Evolutionary conservation across 2,329 filamentous ascomycete species (phyloP).

Genomic region (Claviceps cyperi): DNA sequence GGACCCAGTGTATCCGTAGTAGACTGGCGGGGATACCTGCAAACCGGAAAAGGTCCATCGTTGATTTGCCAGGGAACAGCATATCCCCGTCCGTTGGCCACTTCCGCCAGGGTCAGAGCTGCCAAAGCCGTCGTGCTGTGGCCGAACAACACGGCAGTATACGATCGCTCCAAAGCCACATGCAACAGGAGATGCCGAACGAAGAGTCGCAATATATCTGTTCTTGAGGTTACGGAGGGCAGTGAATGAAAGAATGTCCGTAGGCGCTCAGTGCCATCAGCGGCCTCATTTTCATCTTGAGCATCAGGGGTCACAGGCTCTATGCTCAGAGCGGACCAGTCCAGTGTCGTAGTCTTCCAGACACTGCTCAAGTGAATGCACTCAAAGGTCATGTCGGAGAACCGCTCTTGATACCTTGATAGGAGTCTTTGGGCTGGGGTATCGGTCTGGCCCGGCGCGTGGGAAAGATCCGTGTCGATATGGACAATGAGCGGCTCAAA

Average conservation of each 20-base stretch:
- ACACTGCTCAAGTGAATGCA: conserved; percentile 49
- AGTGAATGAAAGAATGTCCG: conserved; percentile 42
- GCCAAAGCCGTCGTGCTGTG: conserved; percentile 81
- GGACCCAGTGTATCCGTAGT: conserved; percentile 9
- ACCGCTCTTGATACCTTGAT: conserved; percentile 40
- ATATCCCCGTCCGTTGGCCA: conserved; percentile 80
- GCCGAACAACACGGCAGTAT: conserved; percentile 63
- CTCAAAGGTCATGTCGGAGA: conserved; percentile 51
- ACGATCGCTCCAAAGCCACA: conserved; percentile 43
- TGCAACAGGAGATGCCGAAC: conserved; percentile 56
- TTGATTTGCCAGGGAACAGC: conserved; percentile 68
- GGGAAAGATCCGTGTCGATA: conserved; percentile 29
- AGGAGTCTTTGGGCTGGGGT: conserved; percentile 30
- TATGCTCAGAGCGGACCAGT: conserved; percentile 34
- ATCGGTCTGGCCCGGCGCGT: conserved; percentile 7
- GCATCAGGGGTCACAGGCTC: conserved; percentile 2
- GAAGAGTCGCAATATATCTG: conserved; percentile 59
- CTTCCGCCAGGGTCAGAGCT: conserved; percentile 71
- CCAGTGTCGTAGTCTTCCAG: conserved; percentile 34
- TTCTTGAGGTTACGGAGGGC: conserved; percentile 58
- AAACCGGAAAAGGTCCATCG: conserved; percentile 45
- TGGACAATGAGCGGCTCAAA: conserved; percentile 54
- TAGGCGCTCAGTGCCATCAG: conserved; percentile 29
- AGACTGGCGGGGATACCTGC: conserved; percentile 12
- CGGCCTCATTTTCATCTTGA: background rate